Evolutionary conservation across 495 filamentous ascomycete genomes (phyloP), one percentile per base, ranked within the genome.

Genomic region (Xylaria palmicola): DNA sequence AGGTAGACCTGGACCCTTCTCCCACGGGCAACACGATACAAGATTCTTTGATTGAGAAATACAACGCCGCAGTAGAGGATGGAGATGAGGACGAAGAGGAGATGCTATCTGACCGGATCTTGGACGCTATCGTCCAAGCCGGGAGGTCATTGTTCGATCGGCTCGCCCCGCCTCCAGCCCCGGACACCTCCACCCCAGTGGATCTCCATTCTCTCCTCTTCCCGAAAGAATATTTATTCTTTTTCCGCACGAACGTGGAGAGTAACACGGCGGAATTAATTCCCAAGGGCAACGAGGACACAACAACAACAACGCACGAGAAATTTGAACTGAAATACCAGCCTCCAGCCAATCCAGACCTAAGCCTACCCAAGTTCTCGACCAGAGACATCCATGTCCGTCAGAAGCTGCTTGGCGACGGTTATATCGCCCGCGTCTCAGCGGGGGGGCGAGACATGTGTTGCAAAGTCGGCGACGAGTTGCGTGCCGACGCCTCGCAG

Each of bases 201-300:
- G 49, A 61, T 47, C 47, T 61, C 37, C 58, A 61, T 61, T 61
- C 58, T 36, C 47, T 61, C 20, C 47, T 61, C 48, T 54, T 54
- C 49, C 58, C 58, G 49, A 29, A 30, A 32, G 48, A 61, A 45
- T 44, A 61, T 61, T 9, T 24, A 19, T 61, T 61, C 20, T 32
- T 13, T 43, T 45, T 61, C 27, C 24, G 48, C 24, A 45, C 58
- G 19, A n/a, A 40, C 36, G 47, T 61, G 36, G 49, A 54, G 15
- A 37, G 13, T 32, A 47, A 44, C n/a, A 29, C 20, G 39, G 9
- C 48, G 27, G 26, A 51, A 15, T 51, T 60, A n/a, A 50, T 51
- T 29, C 45, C 45, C 17, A 50, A 50, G 10, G n/a, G 6, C 48
- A 22, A 54, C 27, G 17, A 54, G 27, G 30, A 50, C 44, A 27